Percentiles rank a stretch among this genome's conserved stretches.
Evolutionary conservation across 1,139 yeast genomes (phyloP).

Genomic region (Entelexis sorbosivorans): DNA sequence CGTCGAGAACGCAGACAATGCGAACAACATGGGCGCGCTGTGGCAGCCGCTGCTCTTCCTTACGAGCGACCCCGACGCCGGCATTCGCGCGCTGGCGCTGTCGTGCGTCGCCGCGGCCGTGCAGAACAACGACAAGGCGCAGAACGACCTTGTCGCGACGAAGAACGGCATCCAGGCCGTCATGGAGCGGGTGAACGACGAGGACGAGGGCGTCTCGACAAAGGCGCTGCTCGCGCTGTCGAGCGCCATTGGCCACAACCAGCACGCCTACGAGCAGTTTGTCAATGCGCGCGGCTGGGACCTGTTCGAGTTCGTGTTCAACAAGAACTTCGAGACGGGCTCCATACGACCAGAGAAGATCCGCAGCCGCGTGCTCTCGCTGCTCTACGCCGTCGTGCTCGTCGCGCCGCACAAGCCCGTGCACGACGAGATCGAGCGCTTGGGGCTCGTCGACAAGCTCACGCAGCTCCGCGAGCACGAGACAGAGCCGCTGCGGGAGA

Average conservation of each 20-base stretch:
- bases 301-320: constrained; percentile 28
- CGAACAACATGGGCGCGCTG: constrained; percentile 78
- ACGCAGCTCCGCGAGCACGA: constrained; percentile 2
- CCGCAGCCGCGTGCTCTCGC: constrained; percentile 20
- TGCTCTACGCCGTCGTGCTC: constrained; percentile 15
- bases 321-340: constrained; percentile 15
- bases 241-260: constrained; percentile 61
- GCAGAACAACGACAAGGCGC: constrained; percentile 74
- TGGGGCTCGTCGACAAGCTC: constrained; percentile 8
- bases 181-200: constrained; percentile 23
- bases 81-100: constrained; percentile 49
- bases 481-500: constrained; percentile 10
- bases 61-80: constrained; percentile 36
- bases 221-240: constrained; percentile 74
- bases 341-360: constrained; percentile 9
- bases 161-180: constrained; percentile 25
- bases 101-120: constrained; percentile 84
- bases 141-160: constrained; percentile 38
- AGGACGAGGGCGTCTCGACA: constrained; percentile 32
- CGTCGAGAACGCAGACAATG: constrained; percentile 87
- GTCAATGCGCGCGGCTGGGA: constrained; percentile 55
- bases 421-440: constrained; percentile 13
- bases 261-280: constrained; percentile 46
- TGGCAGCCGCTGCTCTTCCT: constrained; percentile 61
- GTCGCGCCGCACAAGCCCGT: constrained; percentile 15